Percentiles rank a stretch among this genome's conserved stretches.
phyloP scores from a whole-genome alignment of 1,139 yeast genomes.

The Wickerhamomyces sp. region DNA sequence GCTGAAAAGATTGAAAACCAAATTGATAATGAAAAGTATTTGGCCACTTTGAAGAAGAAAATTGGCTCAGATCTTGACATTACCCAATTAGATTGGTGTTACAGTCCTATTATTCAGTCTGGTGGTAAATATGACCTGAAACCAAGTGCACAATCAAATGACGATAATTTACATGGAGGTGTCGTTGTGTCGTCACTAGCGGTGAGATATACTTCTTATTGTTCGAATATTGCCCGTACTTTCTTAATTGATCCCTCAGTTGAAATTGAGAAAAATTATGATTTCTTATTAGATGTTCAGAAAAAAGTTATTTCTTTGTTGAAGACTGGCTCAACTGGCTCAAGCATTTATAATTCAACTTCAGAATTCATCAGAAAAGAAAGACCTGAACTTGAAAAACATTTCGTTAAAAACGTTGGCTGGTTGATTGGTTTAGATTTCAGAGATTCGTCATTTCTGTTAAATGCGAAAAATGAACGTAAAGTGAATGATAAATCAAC shows the following conservation, averaged over 20 bases:
- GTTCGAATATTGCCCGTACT: slow-evolving; percentile 85
- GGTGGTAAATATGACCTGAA: slow-evolving; percentile 82
- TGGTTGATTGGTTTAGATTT: slow-evolving; percentile 90
- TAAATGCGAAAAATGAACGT: slow-evolving; percentile 73
- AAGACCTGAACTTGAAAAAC: slow-evolving; percentile 58
- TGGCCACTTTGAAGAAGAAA: slow-evolving; percentile 45
- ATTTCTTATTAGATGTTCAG: slow-evolving; percentile 67
- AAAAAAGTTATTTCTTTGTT: slow-evolving; percentile 53
- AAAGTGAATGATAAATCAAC: slow-evolving; percentile 68
- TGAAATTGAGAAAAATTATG: slow-evolving; percentile 75
- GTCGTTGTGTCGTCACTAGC: slow-evolving; percentile 84
- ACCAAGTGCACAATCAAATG: slow-evolving; percentile 78
- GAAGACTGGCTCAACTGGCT: slow-evolving; percentile 65
- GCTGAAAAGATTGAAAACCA: slow-evolving; percentile 76
- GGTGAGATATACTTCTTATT: slow-evolving; percentile 81
- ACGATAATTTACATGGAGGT: slow-evolving; percentile 65
- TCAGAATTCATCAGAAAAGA: slow-evolving; percentile 51
- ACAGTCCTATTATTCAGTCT: slow-evolving; percentile 86
- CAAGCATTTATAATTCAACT: slow-evolving; percentile 63
- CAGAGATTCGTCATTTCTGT: slow-evolving; percentile 71
- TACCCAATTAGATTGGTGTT: slow-evolving; percentile 87
- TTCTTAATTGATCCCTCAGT: slow-evolving; percentile 87
- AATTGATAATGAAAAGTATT: slow-evolving; percentile 74
- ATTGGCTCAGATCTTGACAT: slow-evolving; percentile 64
- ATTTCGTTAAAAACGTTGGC: slow-evolving; percentile 81